Evolutionary conservation across 257 asterid species (phyloP).

Genomic region (Mentha longifolia): DNA sequence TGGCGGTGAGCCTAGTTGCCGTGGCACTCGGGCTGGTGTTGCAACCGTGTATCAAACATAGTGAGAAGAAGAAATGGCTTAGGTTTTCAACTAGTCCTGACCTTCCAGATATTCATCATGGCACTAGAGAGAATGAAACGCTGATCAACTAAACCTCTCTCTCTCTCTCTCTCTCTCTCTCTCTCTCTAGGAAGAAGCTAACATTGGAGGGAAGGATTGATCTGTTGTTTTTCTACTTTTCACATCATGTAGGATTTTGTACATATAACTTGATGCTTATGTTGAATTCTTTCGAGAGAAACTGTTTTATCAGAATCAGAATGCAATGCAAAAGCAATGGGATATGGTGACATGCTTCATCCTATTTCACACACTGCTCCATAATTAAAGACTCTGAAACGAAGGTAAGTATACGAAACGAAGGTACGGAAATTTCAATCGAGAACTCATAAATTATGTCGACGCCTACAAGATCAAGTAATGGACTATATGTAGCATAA

Average conservation of each 20-base stretch:
- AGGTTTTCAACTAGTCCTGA: constrained; percentile 51
- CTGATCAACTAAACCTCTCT: constrained; percentile 30
- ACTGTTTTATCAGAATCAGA: no score
- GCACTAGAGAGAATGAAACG: constrained; percentile 28
- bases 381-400: no score
- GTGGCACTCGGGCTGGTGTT: constrained; percentile 52
- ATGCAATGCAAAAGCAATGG: no score
- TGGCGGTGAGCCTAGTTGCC: constrained; percentile 52
- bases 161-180: background rate
- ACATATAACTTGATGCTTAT: background rate
- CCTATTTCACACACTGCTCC: no score
- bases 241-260: constrained; percentile 8
- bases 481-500: background rate
- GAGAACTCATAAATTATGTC: background rate
- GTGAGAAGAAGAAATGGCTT: constrained; percentile 62
- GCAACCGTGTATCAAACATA: constrained; percentile 54
- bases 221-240: background rate
- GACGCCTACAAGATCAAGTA: background rate
- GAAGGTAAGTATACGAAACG: no score
- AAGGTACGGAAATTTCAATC: no score
- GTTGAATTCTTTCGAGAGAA: background rate
- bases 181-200: background rate
- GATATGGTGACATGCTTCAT: no score
- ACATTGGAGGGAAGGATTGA: background rate
- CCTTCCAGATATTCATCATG: constrained; percentile 53